phyloP scores from a whole-genome alignment of 2,329 filamentous ascomycete species.

The Juglanconis sp. region DNA sequence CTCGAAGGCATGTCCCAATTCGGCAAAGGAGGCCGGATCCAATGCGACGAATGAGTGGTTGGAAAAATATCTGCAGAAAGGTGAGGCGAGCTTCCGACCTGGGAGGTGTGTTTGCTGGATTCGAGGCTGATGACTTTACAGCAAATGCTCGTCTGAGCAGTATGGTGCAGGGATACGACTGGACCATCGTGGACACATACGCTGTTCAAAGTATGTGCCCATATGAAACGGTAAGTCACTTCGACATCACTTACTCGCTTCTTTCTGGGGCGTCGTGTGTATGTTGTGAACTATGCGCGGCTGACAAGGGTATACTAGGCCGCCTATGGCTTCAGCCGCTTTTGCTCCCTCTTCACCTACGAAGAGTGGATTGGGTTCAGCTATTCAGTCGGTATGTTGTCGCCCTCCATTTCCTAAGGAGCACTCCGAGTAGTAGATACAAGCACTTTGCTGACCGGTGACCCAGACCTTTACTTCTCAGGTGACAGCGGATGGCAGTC shows the following conservation, averaged over 20 bases:
- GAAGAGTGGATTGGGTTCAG: slow-evolving; percentile 71
- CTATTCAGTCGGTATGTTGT: slow-evolving; percentile 54
- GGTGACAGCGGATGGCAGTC: slow-evolving; percentile 61
- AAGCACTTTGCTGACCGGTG: neutral
- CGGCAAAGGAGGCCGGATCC: slow-evolving; percentile 48
- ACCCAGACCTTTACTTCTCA: slow-evolving; percentile 56
- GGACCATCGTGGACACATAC: slow-evolving; percentile 62
- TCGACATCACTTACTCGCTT: neutral
- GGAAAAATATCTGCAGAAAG: slow-evolving; percentile 60
- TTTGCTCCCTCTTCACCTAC: slow-evolving; percentile 72
- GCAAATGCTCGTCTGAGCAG: slow-evolving; percentile 58
- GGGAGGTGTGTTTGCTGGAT: neutral
- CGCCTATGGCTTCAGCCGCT: slow-evolving; percentile 71
- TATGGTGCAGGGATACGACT: slow-evolving; percentile 56
- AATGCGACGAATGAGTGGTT: slow-evolving; percentile 59
- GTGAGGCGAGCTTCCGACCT: slow-evolving; percentile 27
- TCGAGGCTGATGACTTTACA: slow-evolving; percentile 19
- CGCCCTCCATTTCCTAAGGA: neutral
- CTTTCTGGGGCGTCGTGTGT: neutral
- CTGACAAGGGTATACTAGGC: slow-evolving; percentile 35
- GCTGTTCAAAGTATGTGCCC: slow-evolving; percentile 70
- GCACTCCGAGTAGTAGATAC: neutral
- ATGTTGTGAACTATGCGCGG: neutral
- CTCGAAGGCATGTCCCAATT: slow-evolving; percentile 64
- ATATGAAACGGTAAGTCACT: slow-evolving; percentile 60